Evolutionary conservation across 2,329 filamentous ascomycete genomes (phyloP).

Genomic region (Chalaropsis thielavioides): DNA sequence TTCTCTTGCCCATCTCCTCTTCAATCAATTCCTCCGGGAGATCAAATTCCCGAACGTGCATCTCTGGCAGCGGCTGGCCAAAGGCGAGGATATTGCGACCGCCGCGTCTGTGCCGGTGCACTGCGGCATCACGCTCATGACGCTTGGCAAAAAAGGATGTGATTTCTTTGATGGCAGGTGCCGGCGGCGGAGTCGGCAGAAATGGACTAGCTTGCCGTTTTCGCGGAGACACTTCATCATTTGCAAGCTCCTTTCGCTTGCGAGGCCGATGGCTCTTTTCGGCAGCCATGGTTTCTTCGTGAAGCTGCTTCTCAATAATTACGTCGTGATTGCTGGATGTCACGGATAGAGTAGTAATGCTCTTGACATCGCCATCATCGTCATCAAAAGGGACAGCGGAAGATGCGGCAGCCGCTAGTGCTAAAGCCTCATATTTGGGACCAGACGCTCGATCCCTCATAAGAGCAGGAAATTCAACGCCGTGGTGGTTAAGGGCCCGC

Average conservation of each 20-base stretch:
- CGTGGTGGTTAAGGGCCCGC: constrained; percentile 29
- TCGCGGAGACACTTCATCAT: constrained; percentile 19
- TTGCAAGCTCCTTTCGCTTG: constrained; percentile 18
- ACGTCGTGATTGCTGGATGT: constrained; percentile 47
- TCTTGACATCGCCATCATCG: constrained; percentile 21
- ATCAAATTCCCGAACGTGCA: constrained; percentile 55
- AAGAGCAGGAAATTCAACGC: constrained; percentile 17
- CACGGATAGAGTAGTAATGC: constrained; percentile 17
- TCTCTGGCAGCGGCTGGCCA: constrained; percentile 65
- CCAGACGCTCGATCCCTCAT: constrained; percentile 19
- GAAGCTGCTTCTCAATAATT: constrained; percentile 58
- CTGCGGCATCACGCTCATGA: constrained; percentile 62
- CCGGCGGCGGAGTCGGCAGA: constrained; percentile 20
- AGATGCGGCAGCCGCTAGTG: constrained; percentile 17
- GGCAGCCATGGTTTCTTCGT: constrained; percentile 45
- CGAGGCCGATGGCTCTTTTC: constrained; percentile 19
- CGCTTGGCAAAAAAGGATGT: constrained; percentile 76
- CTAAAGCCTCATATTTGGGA: constrained; percentile 20
- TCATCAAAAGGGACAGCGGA: background rate
- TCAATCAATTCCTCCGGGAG: constrained; percentile 52
- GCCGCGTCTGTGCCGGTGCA: constrained; percentile 57
- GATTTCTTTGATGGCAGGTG: constrained; percentile 45
- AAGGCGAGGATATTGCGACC: constrained; percentile 63
- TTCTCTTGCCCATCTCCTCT: constrained; percentile 30
- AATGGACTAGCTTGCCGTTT: constrained; percentile 19